phyloP scores from a whole-genome alignment of 1,139 yeast genomes.

The Nadsonia commutata region DNA sequence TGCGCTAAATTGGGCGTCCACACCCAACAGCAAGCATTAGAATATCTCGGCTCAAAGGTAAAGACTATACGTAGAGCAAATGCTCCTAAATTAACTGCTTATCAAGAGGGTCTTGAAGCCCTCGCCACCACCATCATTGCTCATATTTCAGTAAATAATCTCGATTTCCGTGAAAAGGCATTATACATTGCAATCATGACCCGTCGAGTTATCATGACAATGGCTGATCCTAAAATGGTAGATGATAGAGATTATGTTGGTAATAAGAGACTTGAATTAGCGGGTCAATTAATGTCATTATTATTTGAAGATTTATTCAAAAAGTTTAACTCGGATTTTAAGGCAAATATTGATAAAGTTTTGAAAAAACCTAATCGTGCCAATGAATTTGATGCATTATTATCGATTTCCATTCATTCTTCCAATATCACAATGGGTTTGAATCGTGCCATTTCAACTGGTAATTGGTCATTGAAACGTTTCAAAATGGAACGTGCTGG shows the following conservation, averaged over 20 bases:
- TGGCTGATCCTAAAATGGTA: slow-evolving; percentile 87
- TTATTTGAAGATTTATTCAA: slow-evolving; percentile 93
- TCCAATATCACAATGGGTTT: slow-evolving; percentile 88
- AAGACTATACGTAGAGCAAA: slow-evolving; percentile 81
- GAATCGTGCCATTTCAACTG: slow-evolving; percentile 93
- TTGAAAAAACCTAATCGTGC: slow-evolving; percentile 89
- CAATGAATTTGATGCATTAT: slow-evolving; percentile 83
- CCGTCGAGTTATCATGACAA: slow-evolving; percentile 87
- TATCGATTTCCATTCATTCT: slow-evolving; percentile 80
- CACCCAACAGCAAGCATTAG: slow-evolving; percentile 89
- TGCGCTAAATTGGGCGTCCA: slow-evolving; percentile 73
- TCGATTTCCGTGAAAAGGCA: slow-evolving; percentile 89
- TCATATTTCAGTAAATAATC: slow-evolving; percentile 71
- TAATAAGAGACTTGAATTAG: slow-evolving; percentile 90
- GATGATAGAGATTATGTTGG: slow-evolving; percentile 98
- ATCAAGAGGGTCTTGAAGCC: slow-evolving; percentile 96
- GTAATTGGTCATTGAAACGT: slow-evolving; percentile 96
- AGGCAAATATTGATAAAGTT: slow-evolving; percentile 85
- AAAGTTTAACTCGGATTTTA: slow-evolving; percentile 87
- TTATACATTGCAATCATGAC: slow-evolving; percentile 93
- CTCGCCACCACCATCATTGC: slow-evolving; percentile 94
- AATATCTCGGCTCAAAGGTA: slow-evolving; percentile 79
- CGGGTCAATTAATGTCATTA: slow-evolving; percentile 92
- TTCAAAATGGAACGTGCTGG: slow-evolving; percentile 99
- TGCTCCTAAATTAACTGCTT: slow-evolving; percentile 60